Conservation (phyloP, 2,329 filamentous ascomycete species). For the Xylaria sp. region DNA sequence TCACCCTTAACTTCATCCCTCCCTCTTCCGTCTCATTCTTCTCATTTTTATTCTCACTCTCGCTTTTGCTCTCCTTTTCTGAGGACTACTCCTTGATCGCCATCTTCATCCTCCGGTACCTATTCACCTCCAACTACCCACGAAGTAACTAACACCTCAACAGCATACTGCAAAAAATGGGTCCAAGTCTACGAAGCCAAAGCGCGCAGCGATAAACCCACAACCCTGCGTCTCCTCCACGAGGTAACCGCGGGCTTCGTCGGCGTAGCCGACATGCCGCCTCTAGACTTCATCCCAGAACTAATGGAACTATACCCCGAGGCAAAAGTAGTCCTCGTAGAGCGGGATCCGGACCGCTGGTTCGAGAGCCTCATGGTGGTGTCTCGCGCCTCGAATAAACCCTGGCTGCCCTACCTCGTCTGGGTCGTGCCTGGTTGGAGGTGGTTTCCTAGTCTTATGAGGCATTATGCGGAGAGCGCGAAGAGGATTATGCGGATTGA, state of each 20-base stretch:
- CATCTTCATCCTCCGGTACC: background rate
- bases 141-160: background rate
- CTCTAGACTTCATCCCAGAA: constrained; percentile 56
- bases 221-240: constrained; percentile 50
- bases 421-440: constrained; percentile 36
- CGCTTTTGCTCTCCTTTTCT: too few species aligned
- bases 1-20: background rate
- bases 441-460: constrained; percentile 29
- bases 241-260: constrained; percentile 56
- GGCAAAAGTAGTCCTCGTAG: constrained; percentile 58
- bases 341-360: constrained; percentile 53
- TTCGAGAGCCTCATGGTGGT: constrained; percentile 48
- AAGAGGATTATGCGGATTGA: constrained; percentile 23
- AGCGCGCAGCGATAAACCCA: constrained; percentile 41
- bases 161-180: constrained; percentile 38
- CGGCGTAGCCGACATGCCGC: constrained; percentile 59
- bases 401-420: constrained; percentile 36
- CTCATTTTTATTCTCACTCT: background rate
- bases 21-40: background rate
- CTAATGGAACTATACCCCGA: constrained; percentile 61
- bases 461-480: constrained; percentile 21
- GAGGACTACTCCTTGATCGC: too few species aligned
- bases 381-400: constrained; percentile 31
- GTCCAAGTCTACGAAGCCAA: constrained; percentile 33
- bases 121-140: background rate